Evolutionary conservation across 148 eudicot species (phyloP), one percentile per base, ranked within the genome.

Genomic region (Spergularia marina): DNA sequence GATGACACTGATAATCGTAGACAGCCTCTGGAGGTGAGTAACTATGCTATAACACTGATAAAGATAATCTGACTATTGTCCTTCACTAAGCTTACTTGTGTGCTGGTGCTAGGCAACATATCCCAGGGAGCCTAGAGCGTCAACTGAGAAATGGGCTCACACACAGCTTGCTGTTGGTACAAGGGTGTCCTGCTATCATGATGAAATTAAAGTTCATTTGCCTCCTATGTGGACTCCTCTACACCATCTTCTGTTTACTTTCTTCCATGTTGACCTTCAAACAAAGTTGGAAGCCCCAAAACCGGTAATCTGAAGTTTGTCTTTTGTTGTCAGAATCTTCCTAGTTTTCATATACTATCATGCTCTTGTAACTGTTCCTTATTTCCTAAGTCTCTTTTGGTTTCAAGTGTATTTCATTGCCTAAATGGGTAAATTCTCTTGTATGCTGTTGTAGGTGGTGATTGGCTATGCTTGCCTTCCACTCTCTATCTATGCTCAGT

Each of bases 261-360:
- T 96, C 87, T 92, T 82, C 73, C 99, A 96, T 77, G 85, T 96
- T 74, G 99, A 96, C 85, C 98, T 96, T 78, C 99, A 96, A 85
- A 92, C 98, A 36, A 96, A 92, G 83, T 81, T 92, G 56, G 99
- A 96, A 86, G 93, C 98, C 77, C 99, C 98, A 53, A 92, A 92
- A 74, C 97, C 99, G 30, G 99, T 92, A 87, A 81, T 88, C 74
- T 58, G 73, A 39, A 30, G 60, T 66, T 71, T 65, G 0, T 64
- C 54, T 52, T 51, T 2, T 65, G 34, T 75, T 2, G 34, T 52
- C 56, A 34, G 30, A 30, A 25, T 58, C 16, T n/a, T 80, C 39
- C 52, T 34, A 17, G 16, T 4, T 66, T 55, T 21, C 16, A 6
- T 5, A 47, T 55, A 53, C 56, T 17, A 53, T 53, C 23, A 47